Evolutionary conservation across 352 stramenopile species (phyloP).

Genomic region (Globisporangium paroecandrum): DNA sequence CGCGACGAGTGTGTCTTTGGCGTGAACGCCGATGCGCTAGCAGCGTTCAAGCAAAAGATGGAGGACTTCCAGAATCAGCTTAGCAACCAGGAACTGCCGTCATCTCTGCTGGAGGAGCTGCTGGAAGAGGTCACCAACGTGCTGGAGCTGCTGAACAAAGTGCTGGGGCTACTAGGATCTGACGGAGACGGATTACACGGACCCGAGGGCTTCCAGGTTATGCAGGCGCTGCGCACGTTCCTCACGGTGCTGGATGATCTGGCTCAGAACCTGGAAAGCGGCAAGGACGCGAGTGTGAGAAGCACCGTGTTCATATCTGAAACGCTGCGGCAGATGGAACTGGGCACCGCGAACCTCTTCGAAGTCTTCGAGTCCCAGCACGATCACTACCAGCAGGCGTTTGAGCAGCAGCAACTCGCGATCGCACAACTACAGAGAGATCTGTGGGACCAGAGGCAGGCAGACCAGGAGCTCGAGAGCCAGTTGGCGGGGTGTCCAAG

Average conservation of each 20-base stretch:
- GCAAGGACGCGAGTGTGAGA: slow-evolving; percentile 17
- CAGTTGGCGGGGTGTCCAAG: slow-evolving; percentile 47
- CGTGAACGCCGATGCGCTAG: slow-evolving; percentile 29
- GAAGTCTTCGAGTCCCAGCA: slow-evolving; percentile 55
- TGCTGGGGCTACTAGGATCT: slow-evolving; percentile 17
- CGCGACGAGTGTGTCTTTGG: slow-evolving; percentile 59
- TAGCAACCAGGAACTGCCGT: slow-evolving; percentile 23
- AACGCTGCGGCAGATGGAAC: slow-evolving; percentile 58
- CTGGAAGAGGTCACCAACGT: slow-evolving; percentile 30
- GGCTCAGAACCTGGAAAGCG: slow-evolving; percentile 20
- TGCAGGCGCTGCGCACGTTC: slow-evolving; percentile 44
- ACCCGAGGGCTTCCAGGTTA: slow-evolving; percentile 18
- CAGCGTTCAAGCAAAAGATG: slow-evolving; percentile 31
- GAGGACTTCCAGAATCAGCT: slow-evolving; percentile 30
- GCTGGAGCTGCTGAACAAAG: slow-evolving; percentile 27
- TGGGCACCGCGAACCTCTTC: slow-evolving; percentile 54
- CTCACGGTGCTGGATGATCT: slow-evolving; percentile 39
- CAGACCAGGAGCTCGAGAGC: slow-evolving; percentile 39
- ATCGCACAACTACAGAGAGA: slow-evolving; percentile 46
- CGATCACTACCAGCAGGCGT: slow-evolving; percentile 37
- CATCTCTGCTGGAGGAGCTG: slow-evolving; percentile 25
- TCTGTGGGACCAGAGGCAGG: slow-evolving; percentile 37
- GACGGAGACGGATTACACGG: slow-evolving; percentile 18
- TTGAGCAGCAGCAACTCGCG: slow-evolving; percentile 35
- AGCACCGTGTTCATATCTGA: slow-evolving; percentile 29